These are phyloP conservation scores for Puccinia horiana DNA, from an alignment of 1,284 basidiomycete genomes.

Conservation along the genomic window DNA sequence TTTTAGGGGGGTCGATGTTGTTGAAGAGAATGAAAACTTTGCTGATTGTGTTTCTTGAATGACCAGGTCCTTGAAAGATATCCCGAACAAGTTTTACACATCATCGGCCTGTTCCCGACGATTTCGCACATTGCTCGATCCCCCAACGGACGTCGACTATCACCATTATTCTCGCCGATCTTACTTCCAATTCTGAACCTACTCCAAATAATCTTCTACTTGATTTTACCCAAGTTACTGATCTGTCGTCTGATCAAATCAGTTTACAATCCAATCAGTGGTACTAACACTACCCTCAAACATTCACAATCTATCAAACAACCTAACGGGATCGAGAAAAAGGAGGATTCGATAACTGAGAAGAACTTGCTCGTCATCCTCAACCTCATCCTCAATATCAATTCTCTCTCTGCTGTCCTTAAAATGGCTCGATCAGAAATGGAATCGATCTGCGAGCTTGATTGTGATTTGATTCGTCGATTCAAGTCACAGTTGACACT, in stretches of 20 bases:
- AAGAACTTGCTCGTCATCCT: constrained; percentile 25
- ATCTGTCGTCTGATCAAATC: constrained; percentile 8
- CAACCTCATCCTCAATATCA: constrained; percentile 38
- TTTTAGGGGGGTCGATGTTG: background rate
- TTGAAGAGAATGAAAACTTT: background rate
- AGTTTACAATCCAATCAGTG: background rate
- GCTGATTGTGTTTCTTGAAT: background rate
- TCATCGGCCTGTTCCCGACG: constrained; percentile 39
- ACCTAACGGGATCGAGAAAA: background rate
- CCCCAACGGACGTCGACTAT: constrained; percentile 21
- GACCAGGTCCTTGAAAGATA: constrained; percentile 30
- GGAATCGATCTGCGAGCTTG: constrained; percentile 23
- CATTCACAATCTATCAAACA: background rate
- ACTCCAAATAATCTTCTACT: constrained; percentile 11
- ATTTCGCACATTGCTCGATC: constrained; percentile 35
- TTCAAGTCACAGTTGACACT: constrained; percentile 23
- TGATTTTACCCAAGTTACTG: constrained; percentile 5
- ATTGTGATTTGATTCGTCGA: constrained; percentile 1
- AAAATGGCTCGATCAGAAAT: constrained; percentile 41
- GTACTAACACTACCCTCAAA: background rate
- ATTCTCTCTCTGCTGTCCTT: constrained; percentile 21
- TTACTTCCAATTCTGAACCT: constrained; percentile 28
- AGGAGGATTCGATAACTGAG: background rate
- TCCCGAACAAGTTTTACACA: constrained; percentile 21
- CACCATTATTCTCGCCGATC: constrained; percentile 37